Base-by-base conservation (phyloP, 208 protist genomes). In the Trypanosoma lewisi region DNA sequence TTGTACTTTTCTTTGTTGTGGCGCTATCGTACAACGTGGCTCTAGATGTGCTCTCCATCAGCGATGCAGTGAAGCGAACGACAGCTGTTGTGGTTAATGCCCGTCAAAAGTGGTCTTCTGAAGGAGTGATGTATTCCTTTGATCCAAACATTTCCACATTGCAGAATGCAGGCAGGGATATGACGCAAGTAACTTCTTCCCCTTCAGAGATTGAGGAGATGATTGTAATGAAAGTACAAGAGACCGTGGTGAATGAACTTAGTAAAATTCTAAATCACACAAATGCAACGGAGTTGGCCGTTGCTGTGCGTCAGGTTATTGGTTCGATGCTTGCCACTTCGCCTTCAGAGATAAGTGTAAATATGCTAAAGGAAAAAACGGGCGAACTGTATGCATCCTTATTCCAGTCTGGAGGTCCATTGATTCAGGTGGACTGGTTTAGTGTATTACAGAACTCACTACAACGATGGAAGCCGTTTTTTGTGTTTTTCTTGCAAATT, bases 41-140 rank as follows among this genome's bases (percentile, higher is more conserved):
- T 16, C 33, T 73, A 27, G 84, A 87, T 47, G 65, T 87, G 14
- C 62, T 85, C 44, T 70, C 69, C 39, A 71, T 87, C 28, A 77
- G 70, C 19, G 56, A 69, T 4, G 78, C 70, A 11, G 80, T 85
- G 9, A 70, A 72, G 9, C 78, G 67, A 53, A 81, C 75, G 0
- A 81, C 78, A 4, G 77, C 80, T 9, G 80, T 67, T 44, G 75
- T 87, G 0, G 80, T 87, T 3, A 34, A 54, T 37, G 41, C 36
- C 11, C 33, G 27, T 28, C 11, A 73, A 34, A 31, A 52, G 42
- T 69, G 52, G 73, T 34, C 65, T 7, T 34, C n/a, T 49, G 19
- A 36, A 19, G 23, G 3, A n/a, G n/a, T n/a, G 21, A 52, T 12
- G 19, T 52, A 7, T 12, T 33, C 11, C 0, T 16, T 47, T 28